Evolutionary conservation across 306 rosid genomes (phyloP), one percentile per base, ranked within the genome.

Genomic region (Inga laurina): DNA sequence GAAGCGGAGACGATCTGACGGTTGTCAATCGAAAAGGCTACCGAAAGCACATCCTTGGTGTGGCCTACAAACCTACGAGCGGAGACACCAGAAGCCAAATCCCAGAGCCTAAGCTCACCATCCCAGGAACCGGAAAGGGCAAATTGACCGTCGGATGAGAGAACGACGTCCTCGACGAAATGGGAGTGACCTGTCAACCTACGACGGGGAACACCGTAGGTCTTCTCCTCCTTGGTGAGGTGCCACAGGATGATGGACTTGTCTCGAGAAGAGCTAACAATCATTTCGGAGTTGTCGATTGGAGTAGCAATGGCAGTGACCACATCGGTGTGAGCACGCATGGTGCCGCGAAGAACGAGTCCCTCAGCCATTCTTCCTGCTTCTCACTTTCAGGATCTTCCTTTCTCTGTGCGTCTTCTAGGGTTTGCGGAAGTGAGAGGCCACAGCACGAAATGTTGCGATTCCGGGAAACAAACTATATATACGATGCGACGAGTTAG

Each of bases 71-170:
- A 97, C 11, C 99, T 85, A 41, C 99, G 95, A 0, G 99, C 93
- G 22, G 99, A 89, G 49, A 86, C 84, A 0, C 99, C 99, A 11
- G 91, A 82, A 15, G 93, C 88, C 12, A 97, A 86, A 39, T 97
- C 99, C 99, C 99, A 97, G 3, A 97, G 95, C n/a, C 99, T 92
- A 85, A 97, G 99, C 87, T 97, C 99, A 16, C 97, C 97, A 83
- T 97, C 99, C 99, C 98, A 97, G 21, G 99, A 92, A 4, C 99
- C 99, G 16, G 99, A 97, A 1, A 97, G 98, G 0, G 99, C 99
- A 74, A 97, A 97, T 90, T 97, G 99, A 12, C 97, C 97, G 66
- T 97, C 99, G 54, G 99, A 97, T 0, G 99, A 97, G n/a, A 97
- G 98, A 8, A 97, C 99, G 0, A 97, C 99, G 39, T 97, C 99